Conservation (phyloP, 2,329 filamentous ascomycete species). For the Monilinia aucupariae region DNA sequence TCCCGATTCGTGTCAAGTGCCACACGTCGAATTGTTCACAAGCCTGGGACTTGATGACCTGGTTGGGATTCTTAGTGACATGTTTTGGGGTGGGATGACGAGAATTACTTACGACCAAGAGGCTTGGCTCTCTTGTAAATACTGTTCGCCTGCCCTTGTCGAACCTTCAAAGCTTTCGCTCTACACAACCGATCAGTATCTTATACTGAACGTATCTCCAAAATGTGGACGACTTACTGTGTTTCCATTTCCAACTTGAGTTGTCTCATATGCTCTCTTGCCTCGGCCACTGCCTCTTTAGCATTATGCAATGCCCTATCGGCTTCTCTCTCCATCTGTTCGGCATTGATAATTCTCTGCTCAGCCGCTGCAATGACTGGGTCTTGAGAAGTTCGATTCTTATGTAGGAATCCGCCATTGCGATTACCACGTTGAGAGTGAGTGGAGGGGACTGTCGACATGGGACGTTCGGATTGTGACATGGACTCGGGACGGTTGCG, state of each 20-base stretch:
- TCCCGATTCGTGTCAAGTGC: neutral
- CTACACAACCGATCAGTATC: constrained; percentile 8
- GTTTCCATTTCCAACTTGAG: constrained; percentile 9
- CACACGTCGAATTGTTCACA: neutral
- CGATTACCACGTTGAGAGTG: neutral
- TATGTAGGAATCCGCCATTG: constrained; percentile 9
- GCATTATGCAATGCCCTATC: constrained; percentile 12
- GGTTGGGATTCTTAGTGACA: neutral
- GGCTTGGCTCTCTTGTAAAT: constrained; percentile 15
- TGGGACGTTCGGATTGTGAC: constrained; percentile 9
- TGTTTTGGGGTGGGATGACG: neutral
- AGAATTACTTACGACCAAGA: constrained; percentile 15
- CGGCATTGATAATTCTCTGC: constrained; percentile 12
- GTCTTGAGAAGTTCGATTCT: constrained; percentile 5
- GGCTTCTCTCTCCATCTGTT: constrained; percentile 12
- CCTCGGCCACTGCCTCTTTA: constrained; percentile 9
- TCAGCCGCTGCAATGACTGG: constrained; percentile 11
- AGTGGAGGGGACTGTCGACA: constrained; percentile 3
- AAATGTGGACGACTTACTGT: neutral
- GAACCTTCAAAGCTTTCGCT: constrained; percentile 3
- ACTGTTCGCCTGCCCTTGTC: constrained; percentile 11
- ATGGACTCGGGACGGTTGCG: constrained; percentile 7
- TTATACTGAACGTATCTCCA: neutral
- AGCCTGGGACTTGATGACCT: constrained; percentile 8
- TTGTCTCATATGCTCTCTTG: constrained; percentile 11